Evolutionary conservation across 208 protist genomes (phyloP).

Genomic region (Tetramitus jugosus): DNA sequence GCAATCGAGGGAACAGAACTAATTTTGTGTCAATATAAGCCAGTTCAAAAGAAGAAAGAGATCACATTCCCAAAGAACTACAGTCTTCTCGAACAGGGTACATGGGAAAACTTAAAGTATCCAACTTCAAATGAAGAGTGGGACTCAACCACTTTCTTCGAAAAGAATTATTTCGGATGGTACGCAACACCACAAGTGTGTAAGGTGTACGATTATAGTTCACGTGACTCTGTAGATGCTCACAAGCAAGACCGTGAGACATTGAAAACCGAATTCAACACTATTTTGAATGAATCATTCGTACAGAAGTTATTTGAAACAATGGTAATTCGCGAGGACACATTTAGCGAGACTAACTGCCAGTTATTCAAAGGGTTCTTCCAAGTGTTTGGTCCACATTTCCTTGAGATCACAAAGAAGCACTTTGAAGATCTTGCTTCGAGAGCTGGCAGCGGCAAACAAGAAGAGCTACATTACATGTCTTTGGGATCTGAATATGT

Average conservation of each 20-base stretch:
- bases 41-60: not conserved
- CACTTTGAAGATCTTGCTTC: not conserved
- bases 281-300: not conserved
- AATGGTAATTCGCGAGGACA: not conserved
- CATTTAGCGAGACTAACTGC: not conserved
- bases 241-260: no score
- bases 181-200: not conserved
- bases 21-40: conserved; percentile 16
- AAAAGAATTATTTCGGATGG: conserved; percentile 20
- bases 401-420: not conserved
- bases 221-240: no score
- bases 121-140: not conserved
- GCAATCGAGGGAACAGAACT: not conserved
- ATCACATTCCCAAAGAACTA: not conserved
- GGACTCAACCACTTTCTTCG: not conserved
- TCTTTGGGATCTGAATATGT: not conserved
- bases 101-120: not conserved
- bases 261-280: no score
- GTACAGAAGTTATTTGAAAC: not conserved
- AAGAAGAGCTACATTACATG: not conserved
- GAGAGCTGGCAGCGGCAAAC: not conserved
- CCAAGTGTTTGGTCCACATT: not conserved
- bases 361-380: conserved; percentile 18
- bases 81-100: not conserved
- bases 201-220: no score